phyloP scores from a whole-genome alignment of 345 rosid genomes.

The Microthlaspi erraticum region DNA sequence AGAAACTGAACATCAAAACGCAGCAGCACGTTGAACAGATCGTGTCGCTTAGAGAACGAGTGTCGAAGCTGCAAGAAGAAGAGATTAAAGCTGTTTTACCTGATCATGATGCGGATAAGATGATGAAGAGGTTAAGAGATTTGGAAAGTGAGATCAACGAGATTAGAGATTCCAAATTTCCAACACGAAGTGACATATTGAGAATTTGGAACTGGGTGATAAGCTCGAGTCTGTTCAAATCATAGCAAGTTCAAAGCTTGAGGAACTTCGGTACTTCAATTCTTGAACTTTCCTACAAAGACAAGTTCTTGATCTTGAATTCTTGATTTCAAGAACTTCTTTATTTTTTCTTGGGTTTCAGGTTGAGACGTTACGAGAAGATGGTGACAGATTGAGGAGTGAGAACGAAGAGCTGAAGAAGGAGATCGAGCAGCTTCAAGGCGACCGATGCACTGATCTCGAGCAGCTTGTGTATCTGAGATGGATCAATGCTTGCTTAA shows the following conservation, averaged over 20 bases:
- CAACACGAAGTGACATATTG: slow-evolving; percentile 59
- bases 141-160: slow-evolving; percentile 72
- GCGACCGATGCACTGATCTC: slow-evolving; percentile 65
- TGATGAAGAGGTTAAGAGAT: slow-evolving; percentile 59
- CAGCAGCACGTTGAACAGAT: slow-evolving; percentile 78
- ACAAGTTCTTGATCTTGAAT: not conserved
- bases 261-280: slow-evolving; percentile 56
- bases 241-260: slow-evolving; percentile 61
- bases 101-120: slow-evolving; percentile 46
- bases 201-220: slow-evolving; percentile 61
- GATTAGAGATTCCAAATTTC: slow-evolving; percentile 61
- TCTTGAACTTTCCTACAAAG: not conserved
- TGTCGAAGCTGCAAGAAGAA: slow-evolving; percentile 63
- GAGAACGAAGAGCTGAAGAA: slow-evolving; percentile 63
- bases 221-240: slow-evolving; percentile 66
- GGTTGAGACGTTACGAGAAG: slow-evolving; percentile 60
- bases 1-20: slow-evolving; percentile 68
- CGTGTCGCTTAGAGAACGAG: slow-evolving; percentile 64
- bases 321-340: not conserved
- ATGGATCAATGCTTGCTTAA: slow-evolving; percentile 92
- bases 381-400: slow-evolving; percentile 47
- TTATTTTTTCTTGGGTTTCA: too few relatives aligned
- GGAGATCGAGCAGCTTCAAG: slow-evolving; percentile 70
- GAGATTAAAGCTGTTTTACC: slow-evolving; percentile 49
- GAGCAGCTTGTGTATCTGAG: slow-evolving; percentile 86